Evolutionary conservation across 345 rosid species (phyloP).

Genomic region (Noccaea caerulescens): DNA sequence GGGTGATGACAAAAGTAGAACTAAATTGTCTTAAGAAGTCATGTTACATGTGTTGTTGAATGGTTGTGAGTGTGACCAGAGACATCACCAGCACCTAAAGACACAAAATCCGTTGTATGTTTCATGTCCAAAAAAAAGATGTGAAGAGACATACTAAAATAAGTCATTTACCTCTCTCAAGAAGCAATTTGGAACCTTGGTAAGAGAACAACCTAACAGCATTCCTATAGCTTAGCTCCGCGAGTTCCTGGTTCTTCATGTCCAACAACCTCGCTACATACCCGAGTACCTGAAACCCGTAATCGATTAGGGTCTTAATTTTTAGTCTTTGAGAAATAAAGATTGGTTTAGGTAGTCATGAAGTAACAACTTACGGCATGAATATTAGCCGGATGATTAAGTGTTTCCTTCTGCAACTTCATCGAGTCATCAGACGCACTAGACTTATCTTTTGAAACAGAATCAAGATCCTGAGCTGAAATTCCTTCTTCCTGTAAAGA

Average conservation of each 20-base stretch:
- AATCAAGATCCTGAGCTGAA: slow-evolving; percentile 35
- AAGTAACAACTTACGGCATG: slow-evolving; percentile 52
- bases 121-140: neutral
- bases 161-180: slow-evolving; percentile 25
- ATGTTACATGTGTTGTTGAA: slow-evolving; percentile 29
- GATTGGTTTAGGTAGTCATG: neutral
- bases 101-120: slow-evolving; percentile 18
- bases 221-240: slow-evolving; percentile 62
- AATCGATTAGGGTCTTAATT: neutral
- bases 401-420: slow-evolving; percentile 53
- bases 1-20: slow-evolving; percentile 13
- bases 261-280: slow-evolving; percentile 73
- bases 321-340: neutral
- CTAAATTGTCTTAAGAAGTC: neutral
- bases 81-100: slow-evolving; percentile 36
- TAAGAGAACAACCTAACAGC: slow-evolving; percentile 69
- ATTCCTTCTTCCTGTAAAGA: slow-evolving; percentile 44
- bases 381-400: slow-evolving; percentile 92
- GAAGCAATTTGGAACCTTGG: slow-evolving; percentile 51
- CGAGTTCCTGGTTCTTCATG: slow-evolving; percentile 67
- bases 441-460: slow-evolving; percentile 37
- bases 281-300: slow-evolving; percentile 56
- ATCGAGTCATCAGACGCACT: slow-evolving; percentile 45
- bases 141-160: neutral
- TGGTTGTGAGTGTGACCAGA: slow-evolving; percentile 26